Conservation (phyloP, 305 asterid species). For the Fraxinus baroniana region DNA sequence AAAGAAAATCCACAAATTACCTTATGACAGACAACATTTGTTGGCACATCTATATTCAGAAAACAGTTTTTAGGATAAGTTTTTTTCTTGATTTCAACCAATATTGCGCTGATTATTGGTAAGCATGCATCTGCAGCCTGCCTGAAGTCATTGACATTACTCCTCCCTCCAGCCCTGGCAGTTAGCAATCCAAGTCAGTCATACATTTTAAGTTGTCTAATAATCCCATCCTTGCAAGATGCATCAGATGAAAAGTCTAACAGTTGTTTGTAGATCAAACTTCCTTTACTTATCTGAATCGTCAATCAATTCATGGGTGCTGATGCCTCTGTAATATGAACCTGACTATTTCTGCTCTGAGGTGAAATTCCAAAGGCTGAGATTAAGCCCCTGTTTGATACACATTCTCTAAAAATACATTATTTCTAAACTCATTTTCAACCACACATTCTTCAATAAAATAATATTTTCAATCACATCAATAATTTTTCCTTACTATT, state of each 20-base stretch:
- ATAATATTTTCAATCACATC: too few relatives aligned
- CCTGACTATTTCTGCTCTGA: not conserved
- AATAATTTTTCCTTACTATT: too few relatives aligned
- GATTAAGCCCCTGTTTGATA: not conserved
- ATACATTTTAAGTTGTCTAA: constrained; percentile 8
- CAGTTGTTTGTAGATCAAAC: not conserved
- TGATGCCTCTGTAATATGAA: not conserved
- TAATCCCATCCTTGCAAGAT: constrained; percentile 16
- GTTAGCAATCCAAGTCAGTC: constrained; percentile 17
- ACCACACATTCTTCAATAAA: too few relatives aligned
- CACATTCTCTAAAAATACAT: too few relatives aligned
- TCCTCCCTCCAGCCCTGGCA: constrained; percentile 59
- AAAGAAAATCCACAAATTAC: constrained; percentile 32
- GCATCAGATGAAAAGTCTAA: constrained; percentile 7
- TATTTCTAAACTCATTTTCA: too few relatives aligned
- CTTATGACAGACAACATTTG: constrained; percentile 61
- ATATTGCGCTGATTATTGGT: constrained; percentile 57
- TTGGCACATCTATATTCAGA: constrained; percentile 67
- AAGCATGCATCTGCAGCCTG: constrained; percentile 42
- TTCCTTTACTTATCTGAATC: not conserved
- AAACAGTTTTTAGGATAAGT: constrained; percentile 62
- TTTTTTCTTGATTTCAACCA: constrained; percentile 53
- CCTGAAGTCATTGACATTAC: constrained; percentile 38
- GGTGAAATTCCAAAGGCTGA: not conserved
- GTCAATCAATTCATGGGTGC: not conserved